Evolutionary conservation across 1,284 basidiomycete species (phyloP).

Genomic region (Apiotrichum laibachii): DNA sequence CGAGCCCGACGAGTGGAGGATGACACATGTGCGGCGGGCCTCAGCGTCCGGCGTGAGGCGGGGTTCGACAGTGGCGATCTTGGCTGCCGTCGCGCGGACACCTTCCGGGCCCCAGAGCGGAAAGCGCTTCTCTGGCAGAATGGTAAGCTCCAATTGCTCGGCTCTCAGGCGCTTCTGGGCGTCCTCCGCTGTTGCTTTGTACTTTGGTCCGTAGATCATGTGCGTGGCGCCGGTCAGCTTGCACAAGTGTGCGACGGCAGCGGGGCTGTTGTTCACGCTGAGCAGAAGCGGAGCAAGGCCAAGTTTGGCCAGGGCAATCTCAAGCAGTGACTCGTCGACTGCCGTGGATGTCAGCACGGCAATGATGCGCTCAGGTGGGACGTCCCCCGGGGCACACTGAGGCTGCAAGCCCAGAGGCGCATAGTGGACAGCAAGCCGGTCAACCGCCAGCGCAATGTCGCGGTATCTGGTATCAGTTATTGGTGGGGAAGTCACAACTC

Average conservation of each 20-base stretch:
- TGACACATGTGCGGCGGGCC: slow-evolving; percentile 53
- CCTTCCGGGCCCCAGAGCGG: slow-evolving; percentile 53
- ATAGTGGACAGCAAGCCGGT: slow-evolving; percentile 54
- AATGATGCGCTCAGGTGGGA: slow-evolving; percentile 49
- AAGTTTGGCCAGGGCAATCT: slow-evolving; percentile 55
- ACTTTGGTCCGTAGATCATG: slow-evolving; percentile 56
- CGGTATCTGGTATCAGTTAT: slow-evolving; percentile 37
- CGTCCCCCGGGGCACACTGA: not conserved
- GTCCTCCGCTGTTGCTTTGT: slow-evolving; percentile 45
- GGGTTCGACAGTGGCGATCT: slow-evolving; percentile 45
- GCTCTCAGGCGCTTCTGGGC: slow-evolving; percentile 31
- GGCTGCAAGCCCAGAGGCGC: slow-evolving; percentile 29
- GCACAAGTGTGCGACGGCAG: slow-evolving; percentile 60
- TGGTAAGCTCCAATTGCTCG: slow-evolving; percentile 41
- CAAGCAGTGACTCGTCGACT: slow-evolving; percentile 54
- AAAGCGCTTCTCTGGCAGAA: slow-evolving; percentile 53
- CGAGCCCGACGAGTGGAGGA: slow-evolving; percentile 64
- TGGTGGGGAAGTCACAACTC: slow-evolving; percentile 5
- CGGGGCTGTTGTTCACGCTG: slow-evolving; percentile 60
- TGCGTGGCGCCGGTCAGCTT: slow-evolving; percentile 55
- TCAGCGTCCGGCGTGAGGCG: slow-evolving; percentile 56
- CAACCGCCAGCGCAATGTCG: slow-evolving; percentile 50
- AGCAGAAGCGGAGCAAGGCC: slow-evolving; percentile 55
- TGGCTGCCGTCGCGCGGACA: slow-evolving; percentile 40
- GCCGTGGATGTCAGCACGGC: slow-evolving; percentile 53